phyloP scores from a whole-genome alignment of 345 rosid genomes.

The rapeseed (Brassica napus) region DNA sequence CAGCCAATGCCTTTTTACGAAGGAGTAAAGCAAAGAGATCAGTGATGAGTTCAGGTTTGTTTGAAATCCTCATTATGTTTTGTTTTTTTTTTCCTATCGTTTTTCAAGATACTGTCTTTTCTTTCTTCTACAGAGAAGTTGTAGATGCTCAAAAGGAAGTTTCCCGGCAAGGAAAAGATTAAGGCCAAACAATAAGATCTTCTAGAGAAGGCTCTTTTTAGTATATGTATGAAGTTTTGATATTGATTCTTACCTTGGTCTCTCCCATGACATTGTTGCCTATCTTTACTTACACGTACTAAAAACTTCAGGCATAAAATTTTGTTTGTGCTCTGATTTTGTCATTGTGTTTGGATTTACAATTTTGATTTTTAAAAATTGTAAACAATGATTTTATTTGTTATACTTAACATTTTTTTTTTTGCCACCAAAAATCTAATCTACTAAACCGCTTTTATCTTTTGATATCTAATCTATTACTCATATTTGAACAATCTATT shows the following conservation, averaged over 20 bases:
- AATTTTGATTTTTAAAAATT: not conserved
- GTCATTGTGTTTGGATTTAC: not conserved
- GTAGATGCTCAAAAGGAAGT: constrained; percentile 71
- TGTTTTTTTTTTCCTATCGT: not conserved
- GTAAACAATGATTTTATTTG: not conserved
- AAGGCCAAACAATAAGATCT: constrained; percentile 19
- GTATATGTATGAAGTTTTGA: constrained; percentile 35
- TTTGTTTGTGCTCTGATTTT: constrained; percentile 25
- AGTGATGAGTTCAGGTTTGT: constrained; percentile 71
- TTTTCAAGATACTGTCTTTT: not conserved
- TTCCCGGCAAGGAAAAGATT: constrained; percentile 49
- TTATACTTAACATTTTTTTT: not conserved
- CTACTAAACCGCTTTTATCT: not conserved
- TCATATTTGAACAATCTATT: not conserved
- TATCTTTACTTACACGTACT: not conserved
- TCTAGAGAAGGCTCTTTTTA: not conserved
- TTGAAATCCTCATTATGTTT: not conserved
- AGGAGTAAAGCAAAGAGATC: constrained; percentile 76
- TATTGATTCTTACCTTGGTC: not conserved
- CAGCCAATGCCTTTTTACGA: constrained; percentile 77
- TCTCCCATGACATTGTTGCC: too few relatives aligned
- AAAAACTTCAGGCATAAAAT: not conserved
- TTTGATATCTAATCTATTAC: not conserved
- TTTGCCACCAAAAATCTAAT: not conserved
- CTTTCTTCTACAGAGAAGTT: constrained; percentile 59